Base-by-base conservation (phyloP, 2,329 filamentous ascomycete species). In the Penicillium expansum region DNA sequence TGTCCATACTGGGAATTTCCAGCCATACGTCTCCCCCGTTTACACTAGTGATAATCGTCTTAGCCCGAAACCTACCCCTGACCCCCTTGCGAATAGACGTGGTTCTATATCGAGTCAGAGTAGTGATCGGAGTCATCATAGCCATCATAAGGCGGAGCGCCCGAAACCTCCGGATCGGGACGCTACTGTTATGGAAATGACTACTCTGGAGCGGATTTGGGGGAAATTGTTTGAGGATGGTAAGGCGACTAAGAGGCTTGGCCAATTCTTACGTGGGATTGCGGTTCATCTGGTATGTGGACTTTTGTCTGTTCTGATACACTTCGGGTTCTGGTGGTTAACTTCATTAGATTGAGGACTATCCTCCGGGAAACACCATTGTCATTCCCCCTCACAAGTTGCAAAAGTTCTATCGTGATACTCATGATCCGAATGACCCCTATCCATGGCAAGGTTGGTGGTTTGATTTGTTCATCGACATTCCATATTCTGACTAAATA, bases 301-400 rank as follows among this genome's bases (percentile, higher is more conserved):
- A 2, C 5, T 43, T 29, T 7, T 6, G 14, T 52, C 39, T 13
- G 8, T 22, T 48, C 4, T 10, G 2, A 20, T 27, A 20, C 18
- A 30, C 14, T 7, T 18, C 32, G 20, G n/a, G 14, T 24, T 20
- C n/a, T 27, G 11, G 30, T 38, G 38, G 24, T 58, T 71, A 33
- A 72, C 48, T 41, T 39, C 30, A 3, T n/a, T 54, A 88, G 86
- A 86, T 90, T 62, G 84, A 89, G 55, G 83, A 90, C 62, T 88
- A 87, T 67, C 78, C 85, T 45, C 88, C 89, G 0, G 83, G 82
- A 60, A 82, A 82, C 48, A 87, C 83, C 33, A 77, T 93, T 16
- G 89, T 94, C 41, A 81, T 96, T 35, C 84, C 88, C 0, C 91
- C 91, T 0, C 77, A 84, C 5, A 94, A 94, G 75, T 83, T 96